phyloP scores from a whole-genome alignment of 2,329 filamentous ascomycete genomes.

The Colletotrichum viniferum region DNA sequence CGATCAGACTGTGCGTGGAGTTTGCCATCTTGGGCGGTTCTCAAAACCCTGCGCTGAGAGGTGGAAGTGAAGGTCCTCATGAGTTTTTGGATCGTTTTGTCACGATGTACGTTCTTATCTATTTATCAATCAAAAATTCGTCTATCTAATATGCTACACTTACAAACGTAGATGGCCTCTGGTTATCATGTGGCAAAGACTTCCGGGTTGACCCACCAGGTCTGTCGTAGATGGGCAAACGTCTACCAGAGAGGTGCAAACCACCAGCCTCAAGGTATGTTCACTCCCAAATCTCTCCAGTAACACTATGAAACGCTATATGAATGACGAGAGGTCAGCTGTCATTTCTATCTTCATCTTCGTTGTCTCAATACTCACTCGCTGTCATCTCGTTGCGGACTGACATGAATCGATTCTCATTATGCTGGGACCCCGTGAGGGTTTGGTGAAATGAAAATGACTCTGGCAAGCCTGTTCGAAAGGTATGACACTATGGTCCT shows the following conservation, averaged over 20 bases:
- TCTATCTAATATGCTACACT: neutral
- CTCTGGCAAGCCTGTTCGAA: no score
- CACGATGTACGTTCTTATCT: neutral
- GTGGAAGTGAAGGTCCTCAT: rapidly evolving
- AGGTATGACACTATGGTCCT: no score
- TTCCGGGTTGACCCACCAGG: neutral
- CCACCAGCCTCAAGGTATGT: neutral
- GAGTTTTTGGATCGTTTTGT: neutral
- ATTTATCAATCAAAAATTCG: rapidly evolving
- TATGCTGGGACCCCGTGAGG: no score
- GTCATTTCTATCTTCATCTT: no score
- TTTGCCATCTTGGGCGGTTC: neutral
- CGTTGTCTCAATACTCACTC: no score
- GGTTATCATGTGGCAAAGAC: neutral
- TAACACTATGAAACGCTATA: no score
- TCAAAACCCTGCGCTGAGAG: rapidly evolving
- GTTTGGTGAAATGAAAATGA: no score
- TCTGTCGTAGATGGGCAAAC: neutral
- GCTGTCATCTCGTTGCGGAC: no score
- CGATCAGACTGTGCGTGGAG: neutral
- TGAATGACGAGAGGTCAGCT: no score
- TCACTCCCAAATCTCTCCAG: no score
- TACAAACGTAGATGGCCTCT: neutral
- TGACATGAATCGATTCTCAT: no score
- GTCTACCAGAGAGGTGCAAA: neutral